Percentiles rank a stretch among this genome's conserved stretches.
Evolutionary conservation across 2,329 filamentous ascomycete species (phyloP).

Genomic region (Microsporum ferrugineum): DNA sequence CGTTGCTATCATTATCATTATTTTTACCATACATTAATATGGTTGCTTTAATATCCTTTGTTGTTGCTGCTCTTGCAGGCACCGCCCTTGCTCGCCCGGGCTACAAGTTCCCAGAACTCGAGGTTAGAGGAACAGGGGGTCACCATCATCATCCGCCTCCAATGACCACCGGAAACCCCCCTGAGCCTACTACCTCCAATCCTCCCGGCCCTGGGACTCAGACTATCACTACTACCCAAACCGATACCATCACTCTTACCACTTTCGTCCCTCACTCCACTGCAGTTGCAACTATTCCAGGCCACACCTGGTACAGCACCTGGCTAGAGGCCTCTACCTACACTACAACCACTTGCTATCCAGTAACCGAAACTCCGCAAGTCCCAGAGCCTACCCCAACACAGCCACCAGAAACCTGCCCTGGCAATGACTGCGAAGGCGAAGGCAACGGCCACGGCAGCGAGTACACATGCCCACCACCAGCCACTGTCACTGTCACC

Average conservation of each 20-base stretch:
- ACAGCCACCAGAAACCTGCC: conserved; percentile 9
- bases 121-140: background rate
- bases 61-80: conserved; percentile 3
- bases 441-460: no score
- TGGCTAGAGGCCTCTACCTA: conserved; percentile 19
- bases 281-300: conserved; percentile 18
- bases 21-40: background rate
- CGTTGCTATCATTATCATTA: background rate
- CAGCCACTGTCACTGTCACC: conserved; percentile 14
- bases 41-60: background rate
- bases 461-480: conserved; percentile 7
- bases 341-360: conserved; percentile 23
- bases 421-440: background rate
- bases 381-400: conserved; percentile 4
- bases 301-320: conserved; percentile 26
- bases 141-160: background rate
- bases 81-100: background rate
- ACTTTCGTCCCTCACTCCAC: conserved; percentile 28
- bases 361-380: conserved; percentile 13
- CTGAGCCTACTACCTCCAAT: background rate
- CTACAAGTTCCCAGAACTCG: background rate
- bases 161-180: background rate
- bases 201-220: background rate
- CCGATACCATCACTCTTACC: conserved; percentile 22
- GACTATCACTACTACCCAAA: conserved; percentile 14